Evolutionary conservation across 2,329 filamentous ascomycete genomes (phyloP).

Genomic region (Aspergillus ochraceus): DNA sequence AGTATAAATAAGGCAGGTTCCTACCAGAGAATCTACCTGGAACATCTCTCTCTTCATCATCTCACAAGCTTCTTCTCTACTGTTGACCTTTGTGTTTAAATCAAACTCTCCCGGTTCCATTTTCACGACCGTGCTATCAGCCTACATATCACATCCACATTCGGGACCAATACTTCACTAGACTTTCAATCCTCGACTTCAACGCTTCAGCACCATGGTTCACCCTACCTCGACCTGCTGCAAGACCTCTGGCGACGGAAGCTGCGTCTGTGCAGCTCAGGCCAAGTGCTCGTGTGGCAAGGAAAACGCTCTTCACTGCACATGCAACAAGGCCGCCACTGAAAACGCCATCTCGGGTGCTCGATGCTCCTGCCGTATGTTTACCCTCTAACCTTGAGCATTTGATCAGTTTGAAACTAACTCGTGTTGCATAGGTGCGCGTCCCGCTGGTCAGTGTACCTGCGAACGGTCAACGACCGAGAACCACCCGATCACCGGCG

Average conservation of each 20-base stretch:
- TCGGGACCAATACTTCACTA: not conserved
- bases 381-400: not conserved
- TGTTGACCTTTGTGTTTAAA: no score
- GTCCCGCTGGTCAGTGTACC: conserved; percentile 77
- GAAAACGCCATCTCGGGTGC: conserved; percentile 76
- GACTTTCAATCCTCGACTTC: not conserved
- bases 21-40: not conserved
- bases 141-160: not conserved
- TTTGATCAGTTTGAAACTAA: conserved; percentile 15
- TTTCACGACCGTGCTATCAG: not conserved
- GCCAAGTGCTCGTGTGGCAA: conserved; percentile 85
- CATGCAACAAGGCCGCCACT: conserved; percentile 69
- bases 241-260: conserved; percentile 53
- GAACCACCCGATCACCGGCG: conserved; percentile 62
- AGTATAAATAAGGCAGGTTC: conserved; percentile 14
- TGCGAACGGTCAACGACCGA: conserved; percentile 72
- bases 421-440: conserved; percentile 52
- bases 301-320: conserved; percentile 82
- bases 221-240: conserved; percentile 58
- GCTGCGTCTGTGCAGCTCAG: conserved; percentile 59
- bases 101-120: not conserved
- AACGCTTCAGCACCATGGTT: conserved; percentile 38
- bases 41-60: not conserved
- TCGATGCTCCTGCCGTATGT: conserved; percentile 76
- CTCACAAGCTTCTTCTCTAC: not conserved